Evolutionary conservation across 2,329 filamentous ascomycete genomes (phyloP).

Genomic region (Apiospora malaysiana): DNA sequence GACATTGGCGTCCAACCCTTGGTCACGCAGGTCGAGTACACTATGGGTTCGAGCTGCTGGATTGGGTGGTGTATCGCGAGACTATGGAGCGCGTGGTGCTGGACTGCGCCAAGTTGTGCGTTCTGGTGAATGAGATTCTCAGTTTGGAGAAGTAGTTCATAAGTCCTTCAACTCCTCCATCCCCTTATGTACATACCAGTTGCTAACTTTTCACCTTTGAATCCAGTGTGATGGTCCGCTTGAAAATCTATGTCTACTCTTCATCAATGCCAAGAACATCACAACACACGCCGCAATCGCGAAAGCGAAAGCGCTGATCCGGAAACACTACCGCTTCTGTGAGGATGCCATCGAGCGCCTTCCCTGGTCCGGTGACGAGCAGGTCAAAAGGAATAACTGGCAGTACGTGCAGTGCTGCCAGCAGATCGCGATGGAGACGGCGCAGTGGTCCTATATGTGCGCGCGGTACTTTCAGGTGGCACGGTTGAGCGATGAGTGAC

Average conservation of each 20-base stretch:
- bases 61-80: slow-evolving; percentile 34
- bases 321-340: slow-evolving; percentile 36
- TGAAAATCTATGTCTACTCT: slow-evolving; percentile 37
- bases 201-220: not conserved
- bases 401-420: slow-evolving; percentile 36
- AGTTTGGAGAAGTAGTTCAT: slow-evolving; percentile 41
- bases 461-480: not conserved
- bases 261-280: slow-evolving; percentile 36
- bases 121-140: slow-evolving; percentile 37
- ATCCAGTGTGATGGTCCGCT: too few relatives aligned
- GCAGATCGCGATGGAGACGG: slow-evolving; percentile 36
- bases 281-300: slow-evolving; percentile 32
- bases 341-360: slow-evolving; percentile 36
- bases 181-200: not conserved
- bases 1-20: slow-evolving; percentile 38
- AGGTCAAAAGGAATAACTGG: slow-evolving; percentile 35
- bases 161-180: slow-evolving; percentile 21
- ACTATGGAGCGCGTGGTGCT: slow-evolving; percentile 37
- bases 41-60: slow-evolving; percentile 39
- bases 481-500: not conserved
- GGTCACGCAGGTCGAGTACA: slow-evolving; percentile 38
- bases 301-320: slow-evolving; percentile 35
- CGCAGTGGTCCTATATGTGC: slow-evolving; percentile 16
- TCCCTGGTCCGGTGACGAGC: slow-evolving; percentile 37
- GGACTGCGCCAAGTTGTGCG: slow-evolving; percentile 35